A percentile compares a stretch with the other conserved stretches of the same genome.
These are phyloP conservation scores for Hypoxylon sp. DNA, from an alignment of 2,329 filamentous ascomycete species.

Conservation along the genomic window DNA sequence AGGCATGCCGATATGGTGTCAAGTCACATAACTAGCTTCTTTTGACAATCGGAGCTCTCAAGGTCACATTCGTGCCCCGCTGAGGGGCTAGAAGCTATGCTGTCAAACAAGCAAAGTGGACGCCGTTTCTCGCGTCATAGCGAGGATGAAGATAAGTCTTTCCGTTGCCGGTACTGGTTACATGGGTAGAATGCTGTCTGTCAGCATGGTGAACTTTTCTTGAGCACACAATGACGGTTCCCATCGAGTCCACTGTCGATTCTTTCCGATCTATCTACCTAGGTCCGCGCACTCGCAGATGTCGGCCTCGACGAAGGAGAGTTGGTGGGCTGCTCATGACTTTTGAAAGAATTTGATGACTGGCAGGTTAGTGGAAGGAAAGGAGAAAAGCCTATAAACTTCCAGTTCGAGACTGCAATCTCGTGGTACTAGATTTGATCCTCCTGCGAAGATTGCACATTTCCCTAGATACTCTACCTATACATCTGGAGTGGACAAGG, in stretches of 20 bases:
- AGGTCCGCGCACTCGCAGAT: not conserved
- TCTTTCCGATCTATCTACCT: not conserved
- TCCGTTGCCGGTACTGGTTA: not conserved
- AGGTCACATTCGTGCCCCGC: slow-evolving; percentile 45
- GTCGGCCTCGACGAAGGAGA: not conserved
- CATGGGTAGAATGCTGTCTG: not conserved
- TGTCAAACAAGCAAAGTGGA: slow-evolving; percentile 7
- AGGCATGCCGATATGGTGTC: slow-evolving; percentile 33
- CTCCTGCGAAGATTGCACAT: not conserved
- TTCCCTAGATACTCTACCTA: too few relatives aligned
- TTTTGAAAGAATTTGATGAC: not conserved
- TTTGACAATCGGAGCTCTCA: slow-evolving; percentile 41
- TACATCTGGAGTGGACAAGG: too few relatives aligned
- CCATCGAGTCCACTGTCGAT: not conserved
- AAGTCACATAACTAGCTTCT: slow-evolving; percentile 28
- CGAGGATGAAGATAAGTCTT: not conserved
- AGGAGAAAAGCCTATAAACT: not conserved
- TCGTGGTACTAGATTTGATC: not conserved
- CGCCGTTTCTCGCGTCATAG: slow-evolving; percentile 5
- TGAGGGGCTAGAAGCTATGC: slow-evolving; percentile 41
- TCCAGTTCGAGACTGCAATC: not conserved
- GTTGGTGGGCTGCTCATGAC: not conserved
- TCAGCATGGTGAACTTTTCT: not conserved
- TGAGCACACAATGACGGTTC: slow-evolving; percentile 1
- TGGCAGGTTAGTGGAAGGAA: not conserved